Conservation (phyloP, 768 basidiomycete genomes). For the Panus rudis region DNA sequence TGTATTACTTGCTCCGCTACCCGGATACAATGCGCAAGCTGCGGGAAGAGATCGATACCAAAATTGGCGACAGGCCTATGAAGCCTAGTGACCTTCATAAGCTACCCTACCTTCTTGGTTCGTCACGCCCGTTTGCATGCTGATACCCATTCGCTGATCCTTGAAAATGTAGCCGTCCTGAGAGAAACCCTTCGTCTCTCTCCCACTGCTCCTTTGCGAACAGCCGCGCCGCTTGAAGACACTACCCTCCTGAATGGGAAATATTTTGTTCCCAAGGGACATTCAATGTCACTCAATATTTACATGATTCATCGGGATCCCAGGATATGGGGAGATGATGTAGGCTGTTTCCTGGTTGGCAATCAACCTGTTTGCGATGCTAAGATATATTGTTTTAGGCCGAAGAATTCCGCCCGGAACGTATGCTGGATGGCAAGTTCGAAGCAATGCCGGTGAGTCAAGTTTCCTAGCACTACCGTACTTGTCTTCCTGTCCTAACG, state of each 20-base stretch:
- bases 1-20: conserved; percentile 39
- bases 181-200: conserved; percentile 30
- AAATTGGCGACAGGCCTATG: conserved; percentile 32
- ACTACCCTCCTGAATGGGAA: conserved; percentile 29
- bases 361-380: not conserved
- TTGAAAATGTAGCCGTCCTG: conserved; percentile 28
- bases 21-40: conserved; percentile 37
- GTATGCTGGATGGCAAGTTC: conserved; percentile 43
- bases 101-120: conserved; percentile 36
- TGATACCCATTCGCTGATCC: not conserved
- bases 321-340: conserved; percentile 42
- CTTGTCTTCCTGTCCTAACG: no score
- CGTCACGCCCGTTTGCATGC: not conserved
- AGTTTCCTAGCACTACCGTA: no score
- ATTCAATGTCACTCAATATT: conserved; percentile 21
- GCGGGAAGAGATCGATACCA: conserved; percentile 40
- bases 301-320: conserved; percentile 33
- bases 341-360: conserved; percentile 16
- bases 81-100: conserved; percentile 35
- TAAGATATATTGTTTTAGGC: no score
- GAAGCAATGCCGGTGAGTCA: conserved; percentile 33
- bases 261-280: conserved; percentile 30
- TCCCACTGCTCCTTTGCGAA: conserved; percentile 32
- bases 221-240: conserved; percentile 29
- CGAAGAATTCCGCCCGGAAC: conserved; percentile 37